Evolutionary conservation across 768 basidiomycete genomes (phyloP).

Genomic region (Wakefieldia striispora): DNA sequence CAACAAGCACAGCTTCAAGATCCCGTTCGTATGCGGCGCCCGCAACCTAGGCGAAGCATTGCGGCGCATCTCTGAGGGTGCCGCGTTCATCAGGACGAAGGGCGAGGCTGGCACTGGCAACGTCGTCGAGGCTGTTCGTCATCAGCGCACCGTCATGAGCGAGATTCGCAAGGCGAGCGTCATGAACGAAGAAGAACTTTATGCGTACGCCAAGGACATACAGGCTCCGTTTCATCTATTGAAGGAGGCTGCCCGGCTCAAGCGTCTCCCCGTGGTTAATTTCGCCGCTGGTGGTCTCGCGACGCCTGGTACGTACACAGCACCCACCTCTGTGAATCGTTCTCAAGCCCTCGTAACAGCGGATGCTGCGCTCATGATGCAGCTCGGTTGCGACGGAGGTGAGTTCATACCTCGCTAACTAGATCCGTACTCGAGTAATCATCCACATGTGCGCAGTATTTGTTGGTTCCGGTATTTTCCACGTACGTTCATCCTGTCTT

Average conservation of each 20-base stretch:
- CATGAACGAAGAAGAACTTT: constrained; percentile 95
- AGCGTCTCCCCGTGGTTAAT: constrained; percentile 92
- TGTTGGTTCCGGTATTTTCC: constrained; percentile 97
- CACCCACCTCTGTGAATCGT: not conserved
- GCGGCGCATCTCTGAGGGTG: constrained; percentile 94
- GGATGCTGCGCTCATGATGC: constrained; percentile 99
- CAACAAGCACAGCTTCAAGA: constrained; percentile 93
- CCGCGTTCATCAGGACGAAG: constrained; percentile 98
- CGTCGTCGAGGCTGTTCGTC: constrained; percentile 91
- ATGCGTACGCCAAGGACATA: constrained; percentile 88
- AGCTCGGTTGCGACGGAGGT: constrained; percentile 96
- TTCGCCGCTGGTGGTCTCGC: constrained; percentile 96
- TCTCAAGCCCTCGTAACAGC: constrained; percentile 40
- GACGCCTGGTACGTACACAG: constrained; percentile 67
- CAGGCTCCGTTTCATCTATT: constrained; percentile 93
- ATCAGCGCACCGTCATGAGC: constrained; percentile 77
- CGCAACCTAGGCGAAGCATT: constrained; percentile 95
- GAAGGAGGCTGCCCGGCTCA: constrained; percentile 92
- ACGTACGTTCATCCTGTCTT: constrained; percentile 48
- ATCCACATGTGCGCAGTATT: constrained; percentile 59
- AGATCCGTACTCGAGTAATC: not conserved
- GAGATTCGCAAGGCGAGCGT: constrained; percentile 84
- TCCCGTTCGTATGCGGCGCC: constrained; percentile 95
- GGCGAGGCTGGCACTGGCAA: constrained; percentile 90
- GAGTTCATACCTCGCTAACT: constrained; percentile 24